These are phyloP conservation scores for Boletellus emodensis DNA, from an alignment of 768 basidiomycete species.

Conservation along the genomic window DNA sequence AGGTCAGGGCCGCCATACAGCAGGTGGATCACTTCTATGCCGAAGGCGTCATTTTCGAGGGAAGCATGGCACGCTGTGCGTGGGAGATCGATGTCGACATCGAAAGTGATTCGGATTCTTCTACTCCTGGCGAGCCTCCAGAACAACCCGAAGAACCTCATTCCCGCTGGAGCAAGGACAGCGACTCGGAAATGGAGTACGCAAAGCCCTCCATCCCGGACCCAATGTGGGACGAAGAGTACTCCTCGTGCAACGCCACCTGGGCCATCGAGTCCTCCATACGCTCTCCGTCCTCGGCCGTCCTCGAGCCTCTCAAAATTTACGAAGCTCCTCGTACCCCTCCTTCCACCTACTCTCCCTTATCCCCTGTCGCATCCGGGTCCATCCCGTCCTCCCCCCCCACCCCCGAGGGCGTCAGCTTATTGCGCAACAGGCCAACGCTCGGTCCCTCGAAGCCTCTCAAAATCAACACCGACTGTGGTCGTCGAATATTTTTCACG, in stretches of 20 bases:
- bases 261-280: slow-evolving; percentile 53
- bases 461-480: slow-evolving; percentile 54
- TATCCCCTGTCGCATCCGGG: slow-evolving; percentile 36
- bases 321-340: slow-evolving; percentile 49
- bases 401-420: slow-evolving; percentile 53
- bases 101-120: slow-evolving; percentile 60
- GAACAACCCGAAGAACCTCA: slow-evolving; percentile 39
- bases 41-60: slow-evolving; percentile 72
- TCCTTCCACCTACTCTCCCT: slow-evolving; percentile 48
- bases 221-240: slow-evolving; percentile 32
- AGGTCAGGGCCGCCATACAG: slow-evolving; percentile 53
- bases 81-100: slow-evolving; percentile 72
- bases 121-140: slow-evolving; percentile 41
- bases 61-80: slow-evolving; percentile 71
- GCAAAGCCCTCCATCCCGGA: slow-evolving; percentile 28
- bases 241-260: slow-evolving; percentile 47
- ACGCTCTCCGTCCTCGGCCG: slow-evolving; percentile 41
- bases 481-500: slow-evolving; percentile 34
- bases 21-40: slow-evolving; percentile 65
- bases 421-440: slow-evolving; percentile 36
- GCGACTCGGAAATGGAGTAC: slow-evolving; percentile 35
- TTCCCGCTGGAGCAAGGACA: slow-evolving; percentile 60
- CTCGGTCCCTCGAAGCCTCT: slow-evolving; percentile 40
- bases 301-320: slow-evolving; percentile 36
- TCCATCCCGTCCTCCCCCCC: slow-evolving; percentile 47